Evolutionary conservation across 257 asterid species (phyloP), one percentile per base, ranked within the genome.

Genomic region (Gardenia jasminoides): DNA sequence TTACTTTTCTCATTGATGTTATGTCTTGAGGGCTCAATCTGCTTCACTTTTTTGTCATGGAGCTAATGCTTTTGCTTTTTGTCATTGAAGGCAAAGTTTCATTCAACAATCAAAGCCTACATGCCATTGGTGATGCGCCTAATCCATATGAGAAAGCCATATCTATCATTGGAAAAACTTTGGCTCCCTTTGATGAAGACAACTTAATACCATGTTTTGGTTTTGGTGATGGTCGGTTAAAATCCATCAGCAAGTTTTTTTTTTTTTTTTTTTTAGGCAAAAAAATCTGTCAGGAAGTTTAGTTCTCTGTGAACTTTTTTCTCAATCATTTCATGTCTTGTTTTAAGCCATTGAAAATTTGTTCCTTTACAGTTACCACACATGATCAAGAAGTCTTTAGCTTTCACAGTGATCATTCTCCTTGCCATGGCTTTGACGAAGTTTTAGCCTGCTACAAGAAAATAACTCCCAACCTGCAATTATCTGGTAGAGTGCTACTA

Each of bases 361-460:
- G 74, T 77, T 74, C 24, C 30, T 77, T 43, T 80, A 78, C 76
- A 93, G 97, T 86, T 70, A 87, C 91, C 20, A 91, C 97, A 16
- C 94, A 88, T 84, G 97, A 92, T 82, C 87, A 80, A 78, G 88
- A 88, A 67, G 97, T 93, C 79, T 93, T 93, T 81, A 90, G 95
- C 90, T 93, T 91, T 86, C 97, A 93, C 79, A 85, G 77, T 68
- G 93, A 93, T 78, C 88, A 85, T 86, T 83, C 97, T 83, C 91
- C 95, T 79, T 93, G 97, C 80, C 91, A 91, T 67, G 97, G 97
- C 74, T 93, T 93, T 84, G 97, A 93, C 84, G 97, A 93, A 86
- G 97, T 93, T 83, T 82, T 91, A 78, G 81, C 90, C 76, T 93
- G 97, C 93, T 93, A 91, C 85, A 90, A 78, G 84, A 87, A 84